Conservation (phyloP, 257 asterid genomes). For the Dorcoceras hygrometricum region DNA sequence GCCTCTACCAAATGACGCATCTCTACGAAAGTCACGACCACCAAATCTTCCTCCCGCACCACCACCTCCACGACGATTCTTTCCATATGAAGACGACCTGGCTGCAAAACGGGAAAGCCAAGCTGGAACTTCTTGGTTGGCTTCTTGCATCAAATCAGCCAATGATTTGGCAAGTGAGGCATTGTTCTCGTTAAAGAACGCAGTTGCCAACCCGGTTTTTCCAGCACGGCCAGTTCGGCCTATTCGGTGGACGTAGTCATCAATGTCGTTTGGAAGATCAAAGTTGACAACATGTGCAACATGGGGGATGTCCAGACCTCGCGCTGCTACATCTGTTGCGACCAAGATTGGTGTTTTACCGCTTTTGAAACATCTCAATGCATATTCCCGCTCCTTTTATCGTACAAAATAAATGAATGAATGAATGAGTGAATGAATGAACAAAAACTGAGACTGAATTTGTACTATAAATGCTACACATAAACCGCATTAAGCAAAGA, state of each 20-base stretch:
- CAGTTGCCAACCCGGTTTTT: constrained; percentile 78
- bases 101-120: constrained; percentile 69
- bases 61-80: constrained; percentile 62
- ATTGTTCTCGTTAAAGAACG: constrained; percentile 73
- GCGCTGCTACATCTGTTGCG: constrained; percentile 94
- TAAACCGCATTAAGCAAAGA: neutral
- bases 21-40: constrained; percentile 74
- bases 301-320: constrained; percentile 86
- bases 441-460: neutral
- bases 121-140: constrained; percentile 87
- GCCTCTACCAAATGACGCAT: constrained; percentile 42
- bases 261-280: constrained; percentile 85
- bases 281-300: constrained; percentile 81
- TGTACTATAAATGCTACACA: neutral
- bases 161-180: constrained; percentile 62
- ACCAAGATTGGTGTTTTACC: constrained; percentile 82
- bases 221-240: constrained; percentile 97
- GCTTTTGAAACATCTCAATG: constrained; percentile 76
- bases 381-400: constrained; percentile 72
- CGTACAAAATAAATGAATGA: too few relatives aligned
- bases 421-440: constrained; percentile 12
- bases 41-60: constrained; percentile 45
- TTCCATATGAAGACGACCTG: constrained; percentile 60
- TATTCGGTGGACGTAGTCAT: constrained; percentile 83
- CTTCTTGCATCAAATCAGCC: constrained; percentile 80